These are phyloP conservation scores for Nannochloropsis granulata DNA, from an alignment of 108 stramenopile genomes.

Conservation along the genomic window DNA sequence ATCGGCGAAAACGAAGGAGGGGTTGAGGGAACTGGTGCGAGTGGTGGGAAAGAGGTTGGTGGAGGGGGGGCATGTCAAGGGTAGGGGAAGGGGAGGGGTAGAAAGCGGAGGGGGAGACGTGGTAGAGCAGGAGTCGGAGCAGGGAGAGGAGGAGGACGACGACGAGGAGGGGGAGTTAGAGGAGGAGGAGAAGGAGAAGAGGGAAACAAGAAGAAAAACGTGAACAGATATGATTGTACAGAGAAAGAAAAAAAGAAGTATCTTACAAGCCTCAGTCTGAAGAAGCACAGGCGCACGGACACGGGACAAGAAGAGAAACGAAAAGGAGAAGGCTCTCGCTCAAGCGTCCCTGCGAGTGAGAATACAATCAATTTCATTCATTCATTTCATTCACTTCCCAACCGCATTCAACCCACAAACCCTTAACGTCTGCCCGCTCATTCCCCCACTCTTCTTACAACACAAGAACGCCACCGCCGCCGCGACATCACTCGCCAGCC, in stretches of 20 bases:
- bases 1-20: slow-evolving; percentile 2
- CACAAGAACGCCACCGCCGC: background rate
- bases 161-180: background rate
- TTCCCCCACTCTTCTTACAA: background rate
- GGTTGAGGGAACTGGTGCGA: background rate
- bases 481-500: background rate
- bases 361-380: too few species aligned
- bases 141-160: background rate
- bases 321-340: too few species aligned
- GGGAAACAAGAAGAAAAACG: background rate
- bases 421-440: slow-evolving; percentile 3
- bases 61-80: background rate
- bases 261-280: too few species aligned
- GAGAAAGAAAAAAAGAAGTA: background rate
- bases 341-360: too few species aligned
- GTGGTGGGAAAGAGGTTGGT: background rate
- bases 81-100: background rate
- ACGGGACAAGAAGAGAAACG: too few species aligned
- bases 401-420: slow-evolving; percentile 1
- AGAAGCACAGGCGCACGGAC: too few species aligned
- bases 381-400: background rate
- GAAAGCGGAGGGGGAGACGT: background rate
- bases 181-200: background rate
- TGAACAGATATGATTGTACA: background rate
- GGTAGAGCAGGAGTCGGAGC: background rate